phyloP scores from a whole-genome alignment of 2,329 filamentous ascomycete species.

The Nemania diffusa region DNA sequence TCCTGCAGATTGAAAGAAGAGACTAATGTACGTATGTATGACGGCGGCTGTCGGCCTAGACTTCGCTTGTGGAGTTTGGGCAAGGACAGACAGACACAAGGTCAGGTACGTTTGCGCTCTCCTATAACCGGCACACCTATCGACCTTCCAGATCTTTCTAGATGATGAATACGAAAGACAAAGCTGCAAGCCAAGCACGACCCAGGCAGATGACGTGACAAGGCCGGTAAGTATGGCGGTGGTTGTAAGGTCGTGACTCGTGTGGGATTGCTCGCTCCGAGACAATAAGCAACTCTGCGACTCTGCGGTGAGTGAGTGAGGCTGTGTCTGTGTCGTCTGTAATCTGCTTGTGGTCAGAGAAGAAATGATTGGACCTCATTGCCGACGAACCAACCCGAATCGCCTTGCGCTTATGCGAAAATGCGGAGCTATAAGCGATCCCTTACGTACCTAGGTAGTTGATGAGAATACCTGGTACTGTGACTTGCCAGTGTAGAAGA shows the following conservation, averaged over 20 bases:
- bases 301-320: constrained; percentile 30
- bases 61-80: constrained; percentile 10
- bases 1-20: constrained; percentile 9
- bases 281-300: constrained; percentile 11
- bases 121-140: not conserved
- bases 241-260: constrained; percentile 8
- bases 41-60: constrained; percentile 12
- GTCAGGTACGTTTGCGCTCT: constrained; percentile 10
- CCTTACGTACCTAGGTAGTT: constrained; percentile 5
- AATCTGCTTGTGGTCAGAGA: constrained; percentile 12
- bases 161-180: constrained; percentile 3
- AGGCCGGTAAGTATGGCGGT: constrained; percentile 10
- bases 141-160: constrained; percentile 1
- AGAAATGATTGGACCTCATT: constrained; percentile 12
- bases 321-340: constrained; percentile 7
- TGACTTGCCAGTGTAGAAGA: not conserved
- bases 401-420: constrained; percentile 29
- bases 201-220: not conserved
- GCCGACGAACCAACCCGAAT: constrained; percentile 8
- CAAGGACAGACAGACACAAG: not conserved
- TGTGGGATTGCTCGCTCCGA: constrained; percentile 1
- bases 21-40: not conserved
- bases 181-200: not conserved
- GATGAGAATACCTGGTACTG: constrained; percentile 2
- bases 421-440: constrained; percentile 9